phyloP scores from a whole-genome alignment of 148 eudicot species.

The Mesembryanthemum crystallinum region DNA sequence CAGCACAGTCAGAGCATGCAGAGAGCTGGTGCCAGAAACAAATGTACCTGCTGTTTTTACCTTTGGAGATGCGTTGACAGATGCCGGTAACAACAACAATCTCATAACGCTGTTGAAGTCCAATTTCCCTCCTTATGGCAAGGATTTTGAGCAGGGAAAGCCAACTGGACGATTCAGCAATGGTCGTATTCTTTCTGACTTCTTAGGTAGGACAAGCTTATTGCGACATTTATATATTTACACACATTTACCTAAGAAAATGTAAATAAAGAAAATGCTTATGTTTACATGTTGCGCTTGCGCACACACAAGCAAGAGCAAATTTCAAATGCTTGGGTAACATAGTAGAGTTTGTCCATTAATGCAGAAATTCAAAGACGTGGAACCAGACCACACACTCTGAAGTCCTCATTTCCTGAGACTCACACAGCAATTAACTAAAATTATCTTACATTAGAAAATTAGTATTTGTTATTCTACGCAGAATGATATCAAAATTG shows the following conservation, averaged over 20 bases:
- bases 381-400: too few species aligned
- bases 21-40: background rate
- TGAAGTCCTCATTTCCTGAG: too few species aligned
- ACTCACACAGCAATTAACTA: too few species aligned
- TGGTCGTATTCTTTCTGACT: slow-evolving; percentile 29
- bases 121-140: slow-evolving; percentile 36
- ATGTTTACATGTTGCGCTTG: background rate
- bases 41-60: slow-evolving; percentile 26
- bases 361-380: too few species aligned
- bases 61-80: slow-evolving; percentile 36
- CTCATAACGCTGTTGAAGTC: slow-evolving; percentile 23
- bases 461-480: background rate
- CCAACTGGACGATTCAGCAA: slow-evolving; percentile 36
- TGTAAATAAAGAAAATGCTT: background rate
- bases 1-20: background rate
- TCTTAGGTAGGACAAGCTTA: slow-evolving; percentile 25
- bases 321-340: too few species aligned
- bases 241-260: background rate
- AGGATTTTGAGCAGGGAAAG: slow-evolving; percentile 24
- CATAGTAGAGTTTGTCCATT: too few species aligned
- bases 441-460: too few species aligned
- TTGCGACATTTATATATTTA: too few species aligned
- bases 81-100: slow-evolving; percentile 36
- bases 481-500: too few species aligned
- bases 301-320: too few species aligned